Evolutionary conservation across 169 alveolate genomes (phyloP), one percentile per base, ranked within the genome.

Genomic region (Plasmodium gallinaceum): DNA sequence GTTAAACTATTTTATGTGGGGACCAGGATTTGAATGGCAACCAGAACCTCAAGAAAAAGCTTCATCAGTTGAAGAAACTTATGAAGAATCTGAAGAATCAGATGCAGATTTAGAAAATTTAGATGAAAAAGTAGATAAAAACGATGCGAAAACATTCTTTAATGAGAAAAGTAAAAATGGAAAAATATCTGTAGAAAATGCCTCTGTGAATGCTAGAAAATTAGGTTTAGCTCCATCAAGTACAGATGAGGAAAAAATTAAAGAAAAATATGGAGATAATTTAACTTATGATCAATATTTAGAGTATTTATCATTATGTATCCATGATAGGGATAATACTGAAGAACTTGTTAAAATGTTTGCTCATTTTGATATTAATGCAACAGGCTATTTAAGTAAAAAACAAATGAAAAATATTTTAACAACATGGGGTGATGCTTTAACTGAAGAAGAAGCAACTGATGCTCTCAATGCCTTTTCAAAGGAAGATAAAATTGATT

Each of bases 161-260:
- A 85, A 88, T 74, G 92, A 86, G 45, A 88, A 74, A 7, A 88
- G 93, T 26, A 62, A 75, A 24, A 74, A 70, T 43, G 94, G 93
- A 18, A 91, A 78, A 78, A 57, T 78, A 78, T 37, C 51, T 22
- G 14, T 78, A 65, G 64, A 65, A 51, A 60, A 66, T 78, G 90
- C 90, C 6, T 65, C 90, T 37, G 16, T 10, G 6, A 65, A 66
- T 78, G 90, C 90, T 12, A 46, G 90, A 60, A 89, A 87, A 83
- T 90, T 88, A 43, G 95, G 95, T 37, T 75, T 93, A 51, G 94
- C 95, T 65, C 95, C 95, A 22, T 93, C 95, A 65, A 90, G 88
- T 43, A 65, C 60, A 0, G 95, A 93, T 66, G 92, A 80, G 12
- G 60, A 93, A 46, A 73, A 75, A 62, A 71, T 86, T 54, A 92